These are phyloP conservation scores for Colletotrichum cordylinicola DNA, from an alignment of 2,329 filamentous ascomycete genomes.

Conservation along the genomic window DNA sequence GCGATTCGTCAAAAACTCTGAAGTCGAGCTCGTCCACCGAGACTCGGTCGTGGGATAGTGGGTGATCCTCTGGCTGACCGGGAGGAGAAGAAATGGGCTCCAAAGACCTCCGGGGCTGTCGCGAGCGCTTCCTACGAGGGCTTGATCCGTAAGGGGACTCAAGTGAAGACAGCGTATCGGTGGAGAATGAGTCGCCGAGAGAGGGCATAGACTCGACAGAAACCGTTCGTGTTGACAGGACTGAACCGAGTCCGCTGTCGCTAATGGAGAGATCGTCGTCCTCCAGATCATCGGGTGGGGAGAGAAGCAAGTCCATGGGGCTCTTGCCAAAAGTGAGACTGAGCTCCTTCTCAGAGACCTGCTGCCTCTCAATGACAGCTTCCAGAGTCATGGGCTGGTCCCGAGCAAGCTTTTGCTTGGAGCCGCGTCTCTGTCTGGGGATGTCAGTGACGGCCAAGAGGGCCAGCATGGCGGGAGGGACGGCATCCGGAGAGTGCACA, in stretches of 20 bases:
- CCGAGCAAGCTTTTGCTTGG: constrained; percentile 26
- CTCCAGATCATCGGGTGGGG: constrained; percentile 62
- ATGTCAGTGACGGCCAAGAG: constrained; percentile 68
- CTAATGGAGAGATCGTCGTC: constrained; percentile 51
- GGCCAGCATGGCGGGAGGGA: constrained; percentile 65
- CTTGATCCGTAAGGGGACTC: constrained; percentile 52
- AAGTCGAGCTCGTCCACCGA: constrained; percentile 55
- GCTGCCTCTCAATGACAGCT: constrained; percentile 59
- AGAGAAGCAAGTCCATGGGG: constrained; percentile 65
- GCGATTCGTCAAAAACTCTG: constrained; percentile 26
- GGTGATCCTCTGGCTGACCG: constrained; percentile 57
- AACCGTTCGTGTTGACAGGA: constrained; percentile 59
- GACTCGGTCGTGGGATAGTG: constrained; percentile 53
- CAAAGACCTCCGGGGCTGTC: constrained; percentile 53
- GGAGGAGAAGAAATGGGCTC: constrained; percentile 63
- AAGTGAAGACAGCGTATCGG: constrained; percentile 53
- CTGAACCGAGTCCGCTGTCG: constrained; percentile 59
- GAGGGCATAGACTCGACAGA: constrained; percentile 69
- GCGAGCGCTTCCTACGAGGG: constrained; percentile 33
- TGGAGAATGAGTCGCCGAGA: constrained; percentile 59
- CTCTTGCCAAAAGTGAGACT: constrained; percentile 58
- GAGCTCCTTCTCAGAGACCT: constrained; percentile 63
- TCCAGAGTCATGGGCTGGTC: constrained; percentile 55
- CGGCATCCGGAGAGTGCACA: constrained; percentile 55
- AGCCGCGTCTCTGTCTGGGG: constrained; percentile 51